These are phyloP conservation scores for Agrocybe pediades DNA, from an alignment of 768 basidiomycete genomes.

Conservation along the genomic window DNA sequence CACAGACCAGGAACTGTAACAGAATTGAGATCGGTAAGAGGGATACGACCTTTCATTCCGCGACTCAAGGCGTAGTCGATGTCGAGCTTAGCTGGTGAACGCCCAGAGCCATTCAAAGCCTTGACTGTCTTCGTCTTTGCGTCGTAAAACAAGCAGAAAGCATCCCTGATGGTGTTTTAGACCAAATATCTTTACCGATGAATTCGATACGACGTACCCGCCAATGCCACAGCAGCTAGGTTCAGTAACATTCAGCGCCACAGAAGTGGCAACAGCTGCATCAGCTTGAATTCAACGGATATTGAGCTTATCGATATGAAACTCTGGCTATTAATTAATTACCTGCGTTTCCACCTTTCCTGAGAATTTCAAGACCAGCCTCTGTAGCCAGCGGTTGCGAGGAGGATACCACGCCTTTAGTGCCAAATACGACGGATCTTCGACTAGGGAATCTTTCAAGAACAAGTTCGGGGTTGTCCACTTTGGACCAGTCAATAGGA, in stretches of 20 bases:
- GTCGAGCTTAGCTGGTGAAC: conserved; percentile 76
- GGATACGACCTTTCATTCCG: conserved; percentile 76
- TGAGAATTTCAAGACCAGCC: conserved; percentile 89
- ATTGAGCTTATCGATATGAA: neutral
- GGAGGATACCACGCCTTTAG: conserved; percentile 84
- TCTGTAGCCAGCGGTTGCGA: conserved; percentile 91
- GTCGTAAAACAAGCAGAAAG: conserved; percentile 92
- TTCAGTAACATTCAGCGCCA: conserved; percentile 90
- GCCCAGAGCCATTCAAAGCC: conserved; percentile 92
- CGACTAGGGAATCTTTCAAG: conserved; percentile 81
- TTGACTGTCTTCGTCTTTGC: conserved; percentile 80
- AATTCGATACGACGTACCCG: conserved; percentile 50
- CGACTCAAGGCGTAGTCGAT: conserved; percentile 70
- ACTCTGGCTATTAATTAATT: conserved; percentile 10
- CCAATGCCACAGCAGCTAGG: conserved; percentile 91
- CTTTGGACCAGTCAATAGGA: conserved; percentile 53
- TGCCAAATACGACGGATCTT: conserved; percentile 83
- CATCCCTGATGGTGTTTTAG: conserved; percentile 54
- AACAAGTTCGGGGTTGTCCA: conserved; percentile 66
- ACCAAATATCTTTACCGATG: conserved; percentile 8
- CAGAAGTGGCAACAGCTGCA: conserved; percentile 92
- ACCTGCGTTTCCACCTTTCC: conserved; percentile 97
- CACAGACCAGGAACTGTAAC: conserved; percentile 78
- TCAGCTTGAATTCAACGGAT: conserved; percentile 54
- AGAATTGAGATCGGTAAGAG: conserved; percentile 80